Evolutionary conservation across 2,329 filamentous ascomycete species (phyloP).

Genomic region (Colletotrichum viniferum): DNA sequence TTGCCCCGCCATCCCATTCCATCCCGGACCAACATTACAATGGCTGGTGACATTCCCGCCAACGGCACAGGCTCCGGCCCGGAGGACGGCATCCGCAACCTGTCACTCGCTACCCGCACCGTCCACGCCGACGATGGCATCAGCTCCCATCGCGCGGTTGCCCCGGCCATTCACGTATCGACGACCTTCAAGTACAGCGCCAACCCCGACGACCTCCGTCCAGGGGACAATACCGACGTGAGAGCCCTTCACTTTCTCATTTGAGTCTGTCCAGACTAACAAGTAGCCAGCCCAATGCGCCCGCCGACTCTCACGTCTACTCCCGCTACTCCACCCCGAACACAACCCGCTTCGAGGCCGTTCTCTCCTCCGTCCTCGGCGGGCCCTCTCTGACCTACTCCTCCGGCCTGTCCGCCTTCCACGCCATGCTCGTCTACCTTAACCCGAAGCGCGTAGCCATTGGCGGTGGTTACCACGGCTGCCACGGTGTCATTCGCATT

Average conservation of each 20-base stretch:
- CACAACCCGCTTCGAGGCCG: slow-evolving; percentile 81
- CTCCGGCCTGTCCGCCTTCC: slow-evolving; percentile 86
- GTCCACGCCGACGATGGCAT: slow-evolving; percentile 83
- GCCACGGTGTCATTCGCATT: slow-evolving; percentile 81
- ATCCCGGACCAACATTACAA: neutral
- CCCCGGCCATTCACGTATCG: slow-evolving; percentile 87
- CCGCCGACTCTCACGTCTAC: slow-evolving; percentile 76
- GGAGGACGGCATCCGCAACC: slow-evolving; percentile 30
- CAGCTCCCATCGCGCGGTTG: slow-evolving; percentile 77
- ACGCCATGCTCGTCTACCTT: slow-evolving; percentile 82
- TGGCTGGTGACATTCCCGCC: slow-evolving; percentile 1
- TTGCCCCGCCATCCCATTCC: neutral
- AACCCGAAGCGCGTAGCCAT: slow-evolving; percentile 86
- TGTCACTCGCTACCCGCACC: slow-evolving; percentile 71
- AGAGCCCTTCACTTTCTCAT: slow-evolving; percentile 26
- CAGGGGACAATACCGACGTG: slow-evolving; percentile 61
- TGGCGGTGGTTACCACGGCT: slow-evolving; percentile 88
- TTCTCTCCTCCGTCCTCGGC: slow-evolving; percentile 75
- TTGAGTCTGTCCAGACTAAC: neutral
- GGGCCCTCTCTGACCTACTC: slow-evolving; percentile 77
- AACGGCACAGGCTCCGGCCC: neutral
- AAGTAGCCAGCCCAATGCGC: slow-evolving; percentile 48
- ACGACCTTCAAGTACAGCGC: slow-evolving; percentile 86
- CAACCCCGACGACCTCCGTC: slow-evolving; percentile 69
- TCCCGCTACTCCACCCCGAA: slow-evolving; percentile 82